A percentile compares a stretch with the other conserved stretches of the same genome.
These are phyloP conservation scores for Lactifluus piperatus DNA, from an alignment of 768 basidiomycete genomes.

Conservation along the genomic window DNA sequence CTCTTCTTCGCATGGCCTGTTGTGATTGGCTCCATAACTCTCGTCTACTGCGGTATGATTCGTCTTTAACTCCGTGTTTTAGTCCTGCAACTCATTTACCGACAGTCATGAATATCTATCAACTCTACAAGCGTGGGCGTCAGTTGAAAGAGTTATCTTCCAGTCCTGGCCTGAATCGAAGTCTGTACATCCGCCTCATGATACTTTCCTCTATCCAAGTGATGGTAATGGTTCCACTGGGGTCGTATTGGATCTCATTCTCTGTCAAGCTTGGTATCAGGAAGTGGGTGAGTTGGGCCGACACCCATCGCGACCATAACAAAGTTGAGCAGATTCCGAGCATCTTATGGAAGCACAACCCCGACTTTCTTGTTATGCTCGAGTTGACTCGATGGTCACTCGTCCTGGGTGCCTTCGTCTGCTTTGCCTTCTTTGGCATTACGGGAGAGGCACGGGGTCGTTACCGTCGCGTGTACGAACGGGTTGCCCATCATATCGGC, in stretches of 20 bases:
- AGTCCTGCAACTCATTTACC: background rate
- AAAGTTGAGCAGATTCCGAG: conserved; percentile 32
- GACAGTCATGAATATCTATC: conserved; percentile 24
- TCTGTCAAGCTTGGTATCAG: conserved; percentile 17
- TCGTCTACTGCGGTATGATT: conserved; percentile 33
- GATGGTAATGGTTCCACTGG: conserved; percentile 26
- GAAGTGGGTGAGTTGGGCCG: conserved; percentile 39
- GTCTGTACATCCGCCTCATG: conserved; percentile 38
- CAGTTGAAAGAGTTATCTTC: conserved; percentile 25
- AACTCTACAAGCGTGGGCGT: conserved; percentile 22
- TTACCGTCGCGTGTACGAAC: conserved; percentile 27
- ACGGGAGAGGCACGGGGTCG: conserved; percentile 39
- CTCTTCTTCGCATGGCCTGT: conserved; percentile 27
- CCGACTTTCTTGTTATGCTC: conserved; percentile 11
- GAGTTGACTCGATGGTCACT: conserved; percentile 37
- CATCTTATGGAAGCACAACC: conserved; percentile 30
- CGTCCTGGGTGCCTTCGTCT: conserved; percentile 33
- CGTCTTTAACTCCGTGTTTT: background rate
- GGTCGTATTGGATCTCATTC: too few species aligned
- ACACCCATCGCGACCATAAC: conserved; percentile 42
- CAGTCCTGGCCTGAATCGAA: conserved; percentile 31
- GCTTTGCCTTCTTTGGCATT: conserved; percentile 48
- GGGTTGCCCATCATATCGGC: conserved; percentile 25
- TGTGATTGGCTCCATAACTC: conserved; percentile 21
- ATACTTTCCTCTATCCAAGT: conserved; percentile 27